A percentile compares a stretch with the other conserved stretches of the same genome.
Conservation (phyloP, 176 grass and related monocot species). For the Lolium rigidum region DNA sequence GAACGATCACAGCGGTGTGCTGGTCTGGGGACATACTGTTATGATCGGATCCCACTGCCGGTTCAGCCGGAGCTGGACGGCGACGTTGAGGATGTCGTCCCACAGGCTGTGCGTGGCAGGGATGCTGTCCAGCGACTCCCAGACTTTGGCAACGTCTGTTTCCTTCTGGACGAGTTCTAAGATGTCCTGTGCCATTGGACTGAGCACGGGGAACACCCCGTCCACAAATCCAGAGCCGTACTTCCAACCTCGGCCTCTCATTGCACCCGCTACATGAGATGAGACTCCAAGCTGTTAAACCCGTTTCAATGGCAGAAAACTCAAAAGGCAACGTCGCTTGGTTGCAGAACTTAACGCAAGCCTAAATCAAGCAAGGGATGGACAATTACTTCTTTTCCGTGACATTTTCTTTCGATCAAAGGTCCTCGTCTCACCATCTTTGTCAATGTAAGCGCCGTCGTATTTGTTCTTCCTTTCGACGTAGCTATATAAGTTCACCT, state of each 20-base stretch:
- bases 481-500: constrained; percentile 20
- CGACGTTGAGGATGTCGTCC: constrained; percentile 77
- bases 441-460: constrained; percentile 77
- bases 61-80: constrained; percentile 75
- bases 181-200: constrained; percentile 82
- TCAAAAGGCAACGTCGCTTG: background rate
- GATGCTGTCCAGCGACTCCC: constrained; percentile 65
- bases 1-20: background rate
- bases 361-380: constrained; percentile 1
- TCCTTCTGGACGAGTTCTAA: constrained; percentile 71
- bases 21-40: constrained; percentile 48
- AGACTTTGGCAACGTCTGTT: constrained; percentile 56
- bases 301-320: background rate
- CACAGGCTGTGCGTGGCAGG: constrained; percentile 68
- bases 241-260: constrained; percentile 83
- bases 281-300: background rate
- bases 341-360: background rate
- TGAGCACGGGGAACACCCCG: constrained; percentile 86
- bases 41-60: constrained; percentile 77
- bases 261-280: constrained; percentile 59
- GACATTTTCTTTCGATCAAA: constrained; percentile 77
- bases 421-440: constrained; percentile 61
- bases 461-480: constrained; percentile 48
- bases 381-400: constrained; percentile 67
- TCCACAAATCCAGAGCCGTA: constrained; percentile 92